Evolutionary conservation across 352 stramenopile species (phyloP).

Genomic region (Pythium coloratum): DNA sequence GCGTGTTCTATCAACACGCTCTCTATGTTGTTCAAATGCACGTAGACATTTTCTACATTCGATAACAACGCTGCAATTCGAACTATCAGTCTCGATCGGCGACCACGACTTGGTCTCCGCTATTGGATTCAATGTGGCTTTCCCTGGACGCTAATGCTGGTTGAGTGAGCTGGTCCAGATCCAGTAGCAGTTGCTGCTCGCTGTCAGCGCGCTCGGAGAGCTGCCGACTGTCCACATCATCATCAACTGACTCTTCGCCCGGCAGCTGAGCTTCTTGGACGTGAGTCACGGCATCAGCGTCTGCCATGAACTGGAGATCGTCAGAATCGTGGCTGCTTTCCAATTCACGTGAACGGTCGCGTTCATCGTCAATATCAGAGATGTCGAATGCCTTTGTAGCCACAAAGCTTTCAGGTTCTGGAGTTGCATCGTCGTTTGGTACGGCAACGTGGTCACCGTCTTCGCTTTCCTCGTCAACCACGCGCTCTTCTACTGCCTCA

Average conservation of each 20-base stretch:
- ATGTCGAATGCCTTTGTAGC: neutral
- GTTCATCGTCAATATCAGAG: neutral
- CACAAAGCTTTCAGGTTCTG: neutral
- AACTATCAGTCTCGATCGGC: conserved; percentile 8
- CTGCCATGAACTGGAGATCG: conserved; percentile 21
- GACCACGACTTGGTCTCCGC: conserved; percentile 1
- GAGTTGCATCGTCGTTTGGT: neutral
- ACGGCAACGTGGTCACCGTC: no score
- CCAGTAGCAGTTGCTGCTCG: conserved; percentile 20
- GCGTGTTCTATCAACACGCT: neutral
- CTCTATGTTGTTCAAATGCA: neutral
- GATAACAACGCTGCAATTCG: no score
- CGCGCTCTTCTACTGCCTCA: neutral
- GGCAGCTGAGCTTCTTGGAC: neutral
- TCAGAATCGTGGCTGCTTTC: conserved; percentile 15
- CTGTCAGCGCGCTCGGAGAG: conserved; percentile 10
- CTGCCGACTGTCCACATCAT: neutral
- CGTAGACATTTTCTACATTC: neutral
- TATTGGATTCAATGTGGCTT: neutral
- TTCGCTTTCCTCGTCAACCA: neutral
- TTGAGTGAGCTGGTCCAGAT: conserved; percentile 10
- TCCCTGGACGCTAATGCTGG: neutral
- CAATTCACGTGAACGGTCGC: neutral
- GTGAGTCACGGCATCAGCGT: conserved; percentile 18
- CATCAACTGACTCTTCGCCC: neutral